These are phyloP conservation scores for Blastomyces parvus DNA, from an alignment of 2,329 filamentous ascomycete genomes.

Conservation along the genomic window DNA sequence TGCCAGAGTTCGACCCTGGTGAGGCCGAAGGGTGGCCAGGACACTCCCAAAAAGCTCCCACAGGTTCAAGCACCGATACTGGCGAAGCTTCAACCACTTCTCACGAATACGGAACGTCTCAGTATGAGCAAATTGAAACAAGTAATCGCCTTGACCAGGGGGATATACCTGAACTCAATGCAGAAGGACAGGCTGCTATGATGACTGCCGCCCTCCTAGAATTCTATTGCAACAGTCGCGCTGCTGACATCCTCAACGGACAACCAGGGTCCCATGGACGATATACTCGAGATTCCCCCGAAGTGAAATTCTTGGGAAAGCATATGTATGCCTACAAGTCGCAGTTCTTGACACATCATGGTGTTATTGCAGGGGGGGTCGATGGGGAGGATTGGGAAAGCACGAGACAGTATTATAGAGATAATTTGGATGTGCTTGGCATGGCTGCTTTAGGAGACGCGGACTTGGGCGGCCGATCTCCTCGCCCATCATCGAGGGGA, in stretches of 20 bases:
- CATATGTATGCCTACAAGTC: constrained; percentile 36
- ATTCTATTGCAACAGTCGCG: constrained; percentile 36
- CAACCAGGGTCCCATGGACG: constrained; percentile 26
- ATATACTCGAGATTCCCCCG: constrained; percentile 35
- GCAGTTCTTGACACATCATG: constrained; percentile 34
- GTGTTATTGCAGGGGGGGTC: constrained; percentile 31
- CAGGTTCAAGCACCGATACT: background rate
- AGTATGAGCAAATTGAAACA: constrained; percentile 7
- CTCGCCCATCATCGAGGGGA: constrained; percentile 18
- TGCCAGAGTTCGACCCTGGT: constrained; percentile 20
- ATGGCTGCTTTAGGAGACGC: constrained; percentile 29
- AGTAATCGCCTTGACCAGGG: constrained; percentile 11
- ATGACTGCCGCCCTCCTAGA: constrained; percentile 39
- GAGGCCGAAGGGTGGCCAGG: constrained; percentile 10
- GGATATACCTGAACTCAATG: constrained; percentile 22
- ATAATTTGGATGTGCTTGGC: constrained; percentile 35
- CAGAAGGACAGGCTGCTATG: constrained; percentile 31
- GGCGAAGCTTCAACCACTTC: background rate
- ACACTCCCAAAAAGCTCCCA: background rate
- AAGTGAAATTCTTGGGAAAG: constrained; percentile 35
- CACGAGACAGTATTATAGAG: constrained; percentile 34
- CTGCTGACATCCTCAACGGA: constrained; percentile 37
- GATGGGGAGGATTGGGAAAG: constrained; percentile 31
- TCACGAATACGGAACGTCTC: background rate
- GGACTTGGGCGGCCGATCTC: constrained; percentile 20